Conservation (phyloP, 1,284 basidiomycete genomes). For the Rhodotorula sp. region DNA sequence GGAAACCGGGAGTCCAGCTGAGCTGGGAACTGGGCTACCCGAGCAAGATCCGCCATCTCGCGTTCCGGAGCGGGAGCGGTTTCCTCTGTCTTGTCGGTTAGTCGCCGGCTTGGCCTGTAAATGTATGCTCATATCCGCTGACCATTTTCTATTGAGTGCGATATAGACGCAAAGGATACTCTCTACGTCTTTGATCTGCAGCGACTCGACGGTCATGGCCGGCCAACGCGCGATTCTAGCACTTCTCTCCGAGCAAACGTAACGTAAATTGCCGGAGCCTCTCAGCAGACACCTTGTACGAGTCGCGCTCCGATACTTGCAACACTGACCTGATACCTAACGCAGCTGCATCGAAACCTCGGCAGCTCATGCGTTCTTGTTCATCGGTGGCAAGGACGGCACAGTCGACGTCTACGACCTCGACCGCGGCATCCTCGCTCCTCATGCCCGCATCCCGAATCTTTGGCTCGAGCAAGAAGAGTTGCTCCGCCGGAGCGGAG, state of each 20-base stretch:
- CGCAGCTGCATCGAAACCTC: conserved; percentile 59
- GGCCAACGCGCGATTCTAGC: conserved; percentile 59
- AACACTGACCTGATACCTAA: background rate
- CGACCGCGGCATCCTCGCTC: conserved; percentile 46
- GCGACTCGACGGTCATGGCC: conserved; percentile 47
- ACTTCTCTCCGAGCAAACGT: conserved; percentile 57
- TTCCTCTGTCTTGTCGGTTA: conserved; percentile 65
- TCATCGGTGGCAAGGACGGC: conserved; percentile 53
- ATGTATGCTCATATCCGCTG: background rate
- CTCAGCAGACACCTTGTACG: background rate
- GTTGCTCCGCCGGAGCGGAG: conserved; percentile 60
- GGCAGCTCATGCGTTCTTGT: conserved; percentile 71
- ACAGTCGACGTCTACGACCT: conserved; percentile 52
- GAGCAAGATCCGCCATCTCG: conserved; percentile 60
- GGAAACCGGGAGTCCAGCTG: conserved; percentile 60
- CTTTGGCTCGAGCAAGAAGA: conserved; percentile 63
- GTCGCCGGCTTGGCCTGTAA: conserved; percentile 27
- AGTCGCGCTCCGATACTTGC: background rate
- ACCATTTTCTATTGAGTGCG: background rate
- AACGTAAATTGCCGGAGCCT: conserved; percentile 41
- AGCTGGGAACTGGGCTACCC: conserved; percentile 58
- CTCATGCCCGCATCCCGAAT: conserved; percentile 49
- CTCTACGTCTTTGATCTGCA: conserved; percentile 69
- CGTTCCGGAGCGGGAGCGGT: conserved; percentile 61
- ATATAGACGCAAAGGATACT: conserved; percentile 62